Evolutionary conservation across 1,284 basidiomycete genomes (phyloP), one percentile per base, ranked within the genome.

Genomic region (Ceratobasidium theobromae): DNA sequence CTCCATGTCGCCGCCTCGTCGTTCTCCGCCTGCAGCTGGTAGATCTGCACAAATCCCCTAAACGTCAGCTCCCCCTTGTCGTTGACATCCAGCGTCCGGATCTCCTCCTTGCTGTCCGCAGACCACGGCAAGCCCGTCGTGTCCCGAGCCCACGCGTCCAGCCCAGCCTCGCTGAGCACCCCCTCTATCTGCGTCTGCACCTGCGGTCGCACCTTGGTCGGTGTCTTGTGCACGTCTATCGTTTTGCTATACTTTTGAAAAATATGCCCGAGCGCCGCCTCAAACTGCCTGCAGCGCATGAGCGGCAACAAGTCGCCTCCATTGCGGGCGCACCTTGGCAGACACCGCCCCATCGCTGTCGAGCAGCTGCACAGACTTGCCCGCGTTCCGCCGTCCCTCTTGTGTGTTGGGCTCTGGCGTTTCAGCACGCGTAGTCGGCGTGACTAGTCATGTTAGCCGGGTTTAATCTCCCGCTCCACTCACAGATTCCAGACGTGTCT

Each of bases 1-100:
- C 81, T 79, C 88, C 88, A 91, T 8, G 89, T 91, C 75, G 91
- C 89, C 73, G 87, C 87, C 72, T 89, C 87, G 69, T 91, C 89
- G 70, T 85, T 89, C 72, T 89, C 86, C 1, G 88, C 89, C 74
- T 91, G 89, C 25, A 91, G 75, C 72, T 89, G 87, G 72, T 91
- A 91, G 53, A 91, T 83, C 73, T 90, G 88, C 72, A 90, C 72
- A 72, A 91, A 91, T 1, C 89, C 89, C 73, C 86, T 85, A 72
- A 89, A 85, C 88, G 88, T 91, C 66, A 91, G 77, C 68, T 81
- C 77, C n/a, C 88, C 87, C 49, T 85, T 81, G 43, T 85, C 85
- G 18, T 83, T 88, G 5, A 87, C 83, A 76, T 91, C 88, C 72
- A 91, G 79, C 72, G 86, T 88, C 70, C 83, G 75, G 30, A 91